These are phyloP conservation scores for Teunomyces stri DNA, from an alignment of 805 yeast species.

Conservation along the genomic window DNA sequence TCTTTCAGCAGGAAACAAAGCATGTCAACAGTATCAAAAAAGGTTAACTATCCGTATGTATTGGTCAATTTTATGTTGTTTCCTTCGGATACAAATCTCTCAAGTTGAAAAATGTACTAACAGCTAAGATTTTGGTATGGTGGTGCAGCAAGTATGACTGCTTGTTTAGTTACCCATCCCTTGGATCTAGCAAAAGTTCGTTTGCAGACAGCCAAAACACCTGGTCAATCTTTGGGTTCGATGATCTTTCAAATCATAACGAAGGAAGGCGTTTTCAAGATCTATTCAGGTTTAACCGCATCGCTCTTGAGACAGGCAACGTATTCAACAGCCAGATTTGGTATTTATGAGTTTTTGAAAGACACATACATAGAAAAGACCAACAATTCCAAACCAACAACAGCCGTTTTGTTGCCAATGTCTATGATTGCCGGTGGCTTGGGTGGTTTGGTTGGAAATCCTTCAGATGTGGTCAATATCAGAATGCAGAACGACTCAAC, in stretches of 20 bases:
- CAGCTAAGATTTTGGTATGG: conserved; percentile 55
- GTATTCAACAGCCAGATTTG: conserved; percentile 82
- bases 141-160: conserved; percentile 67
- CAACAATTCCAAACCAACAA: conserved; percentile 47
- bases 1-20: neutral
- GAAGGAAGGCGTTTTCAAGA: conserved; percentile 64
- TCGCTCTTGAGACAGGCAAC: conserved; percentile 83
- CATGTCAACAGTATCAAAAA: conserved; percentile 5
- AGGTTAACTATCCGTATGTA: conserved; percentile 14
- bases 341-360: conserved; percentile 77
- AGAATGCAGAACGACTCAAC: conserved; percentile 89
- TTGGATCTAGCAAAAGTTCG: conserved; percentile 85
- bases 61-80: neutral
- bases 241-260: conserved; percentile 60
- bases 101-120: conserved; percentile 6
- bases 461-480: conserved; percentile 82
- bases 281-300: conserved; percentile 83
- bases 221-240: conserved; percentile 60
- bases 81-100: neutral
- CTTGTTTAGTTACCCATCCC: conserved; percentile 74
- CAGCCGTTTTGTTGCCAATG: conserved; percentile 62
- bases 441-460: conserved; percentile 86
- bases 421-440: conserved; percentile 84
- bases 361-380: conserved; percentile 44
- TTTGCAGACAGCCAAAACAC: conserved; percentile 69